A percentile compares a stretch with the other conserved stretches of the same genome.
Conservation (phyloP, 2,329 filamentous ascomycete genomes). For the Exserohilum rostratum region DNA sequence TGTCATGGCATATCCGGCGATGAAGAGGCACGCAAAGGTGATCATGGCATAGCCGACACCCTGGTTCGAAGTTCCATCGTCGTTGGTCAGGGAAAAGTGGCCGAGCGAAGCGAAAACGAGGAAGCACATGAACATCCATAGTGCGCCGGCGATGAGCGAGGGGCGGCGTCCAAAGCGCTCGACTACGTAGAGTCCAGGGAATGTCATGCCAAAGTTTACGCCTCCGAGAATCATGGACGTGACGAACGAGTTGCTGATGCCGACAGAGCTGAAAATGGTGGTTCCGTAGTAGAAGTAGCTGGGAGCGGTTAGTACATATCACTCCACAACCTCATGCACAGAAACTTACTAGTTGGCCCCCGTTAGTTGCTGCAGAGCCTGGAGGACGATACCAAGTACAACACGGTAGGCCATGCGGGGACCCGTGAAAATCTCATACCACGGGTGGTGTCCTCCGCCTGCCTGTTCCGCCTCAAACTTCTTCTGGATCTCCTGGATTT, state of each 20-base stretch:
- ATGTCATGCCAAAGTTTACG: slow-evolving; percentile 57
- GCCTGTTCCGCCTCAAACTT: slow-evolving; percentile 61
- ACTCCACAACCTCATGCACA: not conserved
- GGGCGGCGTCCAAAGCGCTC: slow-evolving; percentile 55
- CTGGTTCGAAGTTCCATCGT: slow-evolving; percentile 43
- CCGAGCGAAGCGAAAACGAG: slow-evolving; percentile 58
- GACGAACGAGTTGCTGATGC: slow-evolving; percentile 52
- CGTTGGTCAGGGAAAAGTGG: slow-evolving; percentile 50
- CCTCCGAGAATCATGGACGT: slow-evolving; percentile 56
- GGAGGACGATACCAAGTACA: slow-evolving; percentile 65
- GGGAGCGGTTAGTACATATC: not conserved
- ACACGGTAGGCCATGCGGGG: slow-evolving; percentile 72
- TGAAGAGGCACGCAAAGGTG: slow-evolving; percentile 71
- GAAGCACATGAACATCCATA: slow-evolving; percentile 65
- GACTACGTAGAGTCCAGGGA: slow-evolving; percentile 55
- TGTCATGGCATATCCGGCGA: slow-evolving; percentile 69
- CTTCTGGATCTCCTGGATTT: slow-evolving; percentile 61
- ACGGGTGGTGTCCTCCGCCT: slow-evolving; percentile 42
- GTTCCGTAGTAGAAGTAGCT: slow-evolving; percentile 63
- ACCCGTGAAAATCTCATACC: slow-evolving; percentile 67
- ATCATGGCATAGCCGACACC: slow-evolving; percentile 66
- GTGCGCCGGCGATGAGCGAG: slow-evolving; percentile 52
- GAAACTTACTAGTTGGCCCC: slow-evolving; percentile 69
- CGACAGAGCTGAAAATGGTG: slow-evolving; percentile 52
- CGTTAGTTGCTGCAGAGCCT: slow-evolving; percentile 71